Base-by-base conservation (phyloP, 257 asterid genomes). In the Forsythia suspensa region DNA sequence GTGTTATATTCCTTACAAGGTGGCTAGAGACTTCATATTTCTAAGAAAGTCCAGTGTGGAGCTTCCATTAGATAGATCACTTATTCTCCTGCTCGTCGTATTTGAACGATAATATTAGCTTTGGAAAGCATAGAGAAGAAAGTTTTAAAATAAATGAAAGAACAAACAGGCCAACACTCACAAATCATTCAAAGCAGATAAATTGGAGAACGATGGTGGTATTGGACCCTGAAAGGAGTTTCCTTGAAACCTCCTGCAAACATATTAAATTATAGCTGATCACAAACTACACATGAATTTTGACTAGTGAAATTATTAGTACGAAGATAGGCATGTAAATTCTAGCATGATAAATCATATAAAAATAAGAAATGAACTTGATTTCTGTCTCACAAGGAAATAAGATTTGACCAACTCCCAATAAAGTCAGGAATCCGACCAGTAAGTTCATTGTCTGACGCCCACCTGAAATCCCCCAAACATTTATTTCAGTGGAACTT, bases 351-450 rank as follows among this genome's bases (percentile, higher is more conserved):
- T 46, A 39, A 6, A 20, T 43, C 9, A 44, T 46, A 52, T 10
- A 44, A 13, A 63, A 40, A 70, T 3, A 20, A 21, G 36, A 70
- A 34, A 34, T 51, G 3, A 38, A 81, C 37, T 37, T 38, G 66
- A 67, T 43, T 73, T 24, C 52, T 37, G 75, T 76, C 97, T 87
- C 86, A 94, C 98, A 94, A 75, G 67, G 8, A 8, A 68, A 37
- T 12, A 40, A 94, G 96, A 66, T 21, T 55, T 55, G 90, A 44
- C 97, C 90, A 94, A 81, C 55, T 89, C 81, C 96, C 98, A 3
- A 94, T 86, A 84, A 94, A 94, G 76, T 83, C 89, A 0, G 98
- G 98, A 86, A 91, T 87, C 79, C 13, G 84, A 43, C 98, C 98
- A 0, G 92, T 92, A 72, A 92, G 86, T 13, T 39, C 86, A 83